Evolutionary conservation across 495 filamentous ascomycete species (phyloP), one percentile per base, ranked within the genome.

Genomic region (Talaromyces thailandensis): DNA sequence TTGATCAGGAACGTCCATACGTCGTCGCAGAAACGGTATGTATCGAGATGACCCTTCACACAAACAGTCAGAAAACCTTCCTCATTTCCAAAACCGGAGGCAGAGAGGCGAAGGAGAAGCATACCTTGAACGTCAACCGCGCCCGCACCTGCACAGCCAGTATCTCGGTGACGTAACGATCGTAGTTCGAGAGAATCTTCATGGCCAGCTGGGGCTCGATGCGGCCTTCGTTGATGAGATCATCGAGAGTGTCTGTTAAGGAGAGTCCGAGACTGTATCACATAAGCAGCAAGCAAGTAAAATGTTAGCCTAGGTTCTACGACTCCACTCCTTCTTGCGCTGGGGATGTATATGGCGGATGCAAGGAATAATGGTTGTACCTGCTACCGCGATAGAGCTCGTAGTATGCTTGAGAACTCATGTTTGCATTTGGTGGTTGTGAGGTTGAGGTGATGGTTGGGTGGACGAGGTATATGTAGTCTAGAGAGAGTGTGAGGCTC

Each of bases 1-100:
- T 97, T 97, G 76, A 99, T 94, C 64, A 98, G 82, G 79, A 99
- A 99, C 2, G 95, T 99, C 95, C 95, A 99, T 60, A 99, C 95
- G 79, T 99, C 95, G 75, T 99, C 95, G 80, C 95, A 99, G 82
- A 98, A 99, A 67, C 95, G 91, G 80, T 99, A 99, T 29, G 95
- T 99, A 73, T 99, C 94, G 53, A 99, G 86, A 66, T 95, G 93
- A 29, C 94, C 95, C 94, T 98, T 48, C 43, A 45, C 6, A 62
- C 18, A 51, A 62, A 57, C 18, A 1, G 26, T 28, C 26, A 28
- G 26, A 28, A 28, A 28, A 28, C 26, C 31, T 18, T 32, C 6
- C 16, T 25, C 18, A 60, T 5, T 26, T 29, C 6, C 21, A 1
- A n/a, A 57, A 18, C 14, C 2, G 8, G 5, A 58, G 7, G 6